phyloP scores from a whole-genome alignment of 495 filamentous ascomycete species.

The Aeminium ludgeri region DNA sequence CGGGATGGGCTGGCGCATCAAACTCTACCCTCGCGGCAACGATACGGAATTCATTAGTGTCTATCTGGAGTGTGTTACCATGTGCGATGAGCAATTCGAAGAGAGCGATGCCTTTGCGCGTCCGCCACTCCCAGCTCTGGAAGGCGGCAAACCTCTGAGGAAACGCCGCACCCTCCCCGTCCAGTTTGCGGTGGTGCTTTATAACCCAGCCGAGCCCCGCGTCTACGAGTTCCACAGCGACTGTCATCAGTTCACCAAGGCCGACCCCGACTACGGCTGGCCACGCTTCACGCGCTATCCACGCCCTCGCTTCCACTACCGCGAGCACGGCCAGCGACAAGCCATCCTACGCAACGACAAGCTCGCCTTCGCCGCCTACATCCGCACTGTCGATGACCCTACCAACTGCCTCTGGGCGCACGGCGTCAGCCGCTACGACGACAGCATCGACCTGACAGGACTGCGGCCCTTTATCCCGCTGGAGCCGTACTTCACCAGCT shows the following conservation, averaged over 20 bases:
- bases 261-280: constrained; percentile 50
- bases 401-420: constrained; percentile 50
- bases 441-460: constrained; percentile 39
- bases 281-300: constrained; percentile 43
- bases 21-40: constrained; percentile 52
- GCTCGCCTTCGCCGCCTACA: constrained; percentile 46
- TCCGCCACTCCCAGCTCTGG: constrained; percentile 21
- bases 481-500: constrained; percentile 6
- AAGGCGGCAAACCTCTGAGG: not conserved
- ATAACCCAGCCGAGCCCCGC: constrained; percentile 49
- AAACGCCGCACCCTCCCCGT: constrained; percentile 31
- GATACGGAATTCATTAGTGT: constrained; percentile 43
- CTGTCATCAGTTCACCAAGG: constrained; percentile 41
- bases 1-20: constrained; percentile 52
- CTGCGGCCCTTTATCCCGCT: constrained; percentile 24
- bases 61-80: constrained; percentile 45
- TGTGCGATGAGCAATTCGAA: constrained; percentile 27
- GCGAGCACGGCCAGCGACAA: constrained; percentile 41
- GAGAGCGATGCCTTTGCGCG: constrained; percentile 24
- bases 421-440: constrained; percentile 21
- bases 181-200: constrained; percentile 46
- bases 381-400: constrained; percentile 44
- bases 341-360: constrained; percentile 47
- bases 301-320: constrained; percentile 40
- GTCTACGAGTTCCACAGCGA: constrained; percentile 40